Evolutionary conservation across 1,284 basidiomycete species (phyloP).

Genomic region (Cryptococcus depauperatus): DNA sequence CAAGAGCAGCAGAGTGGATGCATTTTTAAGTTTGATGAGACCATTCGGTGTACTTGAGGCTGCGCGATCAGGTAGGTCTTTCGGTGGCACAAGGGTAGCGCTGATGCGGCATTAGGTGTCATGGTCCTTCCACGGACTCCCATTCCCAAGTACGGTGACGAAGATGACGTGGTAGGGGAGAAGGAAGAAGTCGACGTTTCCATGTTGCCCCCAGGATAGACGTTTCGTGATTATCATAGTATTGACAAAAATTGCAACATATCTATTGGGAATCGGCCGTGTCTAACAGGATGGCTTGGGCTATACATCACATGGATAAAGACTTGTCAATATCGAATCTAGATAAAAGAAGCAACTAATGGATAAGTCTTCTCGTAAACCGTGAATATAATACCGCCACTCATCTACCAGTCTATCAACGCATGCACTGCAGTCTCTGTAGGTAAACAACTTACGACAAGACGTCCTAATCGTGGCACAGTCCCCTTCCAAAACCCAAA

Average conservation of each 20-base stretch:
- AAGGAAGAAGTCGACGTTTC: conserved; percentile 67
- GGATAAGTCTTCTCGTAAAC: conserved; percentile 61
- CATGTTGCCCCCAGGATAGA: conserved; percentile 78
- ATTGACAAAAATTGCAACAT: not conserved
- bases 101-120: conserved; percentile 52
- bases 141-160: conserved; percentile 59
- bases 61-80: conserved; percentile 69
- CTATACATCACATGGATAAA: too few species aligned
- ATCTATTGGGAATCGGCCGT: not conserved
- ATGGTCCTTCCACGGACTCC: conserved; percentile 97
- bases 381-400: conserved; percentile 91
- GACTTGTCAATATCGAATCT: too few species aligned
- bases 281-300: not conserved
- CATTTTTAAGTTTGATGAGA: conserved; percentile 83
- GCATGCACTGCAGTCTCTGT: conserved; percentile 1
- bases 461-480: conserved; percentile 71
- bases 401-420: conserved; percentile 52
- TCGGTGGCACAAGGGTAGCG: not conserved
- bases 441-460: conserved; percentile 60
- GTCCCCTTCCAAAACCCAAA: conserved; percentile 92
- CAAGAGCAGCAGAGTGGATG: conserved; percentile 84
- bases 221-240: not conserved
- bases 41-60: conserved; percentile 94
- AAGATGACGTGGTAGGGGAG: conserved; percentile 51
- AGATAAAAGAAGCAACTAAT: conserved; percentile 19